A percentile compares a stretch with the other conserved stretches of the same genome.
phyloP scores from a whole-genome alignment of 2,329 filamentous ascomycete genomes.

The Fusarium cicatricum region DNA sequence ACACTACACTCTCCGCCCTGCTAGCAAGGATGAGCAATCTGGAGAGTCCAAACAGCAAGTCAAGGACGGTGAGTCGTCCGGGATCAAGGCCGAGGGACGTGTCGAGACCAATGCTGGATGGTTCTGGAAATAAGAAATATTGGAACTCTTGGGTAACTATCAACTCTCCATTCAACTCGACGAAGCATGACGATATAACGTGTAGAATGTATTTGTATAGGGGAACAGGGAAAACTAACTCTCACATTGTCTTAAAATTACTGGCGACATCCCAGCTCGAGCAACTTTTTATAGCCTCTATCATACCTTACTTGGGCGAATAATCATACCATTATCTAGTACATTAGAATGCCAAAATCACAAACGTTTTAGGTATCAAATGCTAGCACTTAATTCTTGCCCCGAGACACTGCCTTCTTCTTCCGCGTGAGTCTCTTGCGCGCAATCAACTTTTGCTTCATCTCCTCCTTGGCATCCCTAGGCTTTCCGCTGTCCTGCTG shows the following conservation, averaged over 20 bases:
- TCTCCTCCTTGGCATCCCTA: slow-evolving; percentile 48
- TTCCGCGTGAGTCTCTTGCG: slow-evolving; percentile 84
- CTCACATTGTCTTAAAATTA: not conserved
- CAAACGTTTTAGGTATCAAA: slow-evolving; percentile 32
- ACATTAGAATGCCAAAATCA: slow-evolving; percentile 11
- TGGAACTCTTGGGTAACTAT: too few relatives aligned
- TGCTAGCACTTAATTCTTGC: slow-evolving; percentile 39
- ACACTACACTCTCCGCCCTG: slow-evolving; percentile 45
- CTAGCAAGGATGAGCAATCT: slow-evolving; percentile 31
- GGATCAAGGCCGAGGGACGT: slow-evolving; percentile 21
- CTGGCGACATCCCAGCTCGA: not conserved
- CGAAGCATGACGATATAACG: slow-evolving; percentile 19
- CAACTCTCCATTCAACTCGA: slow-evolving; percentile 8
- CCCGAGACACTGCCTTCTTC: slow-evolving; percentile 61
- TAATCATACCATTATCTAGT: not conserved
- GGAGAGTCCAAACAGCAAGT: slow-evolving; percentile 18
- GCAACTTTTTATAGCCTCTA: not conserved
- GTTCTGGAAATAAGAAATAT: slow-evolving; percentile 51
- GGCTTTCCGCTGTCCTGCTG: slow-evolving; percentile 45
- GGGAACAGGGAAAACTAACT: not conserved
- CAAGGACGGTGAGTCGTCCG: slow-evolving; percentile 17
- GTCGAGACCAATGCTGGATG: slow-evolving; percentile 46
- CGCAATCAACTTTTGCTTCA: slow-evolving; percentile 80
- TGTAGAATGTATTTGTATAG: slow-evolving; percentile 3
- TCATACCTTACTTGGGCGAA: not conserved